Percentiles rank a stretch among this genome's conserved stretches.
Conservation (phyloP, 2,329 filamentous ascomycete genomes). For the Fusarium anthophilum region DNA sequence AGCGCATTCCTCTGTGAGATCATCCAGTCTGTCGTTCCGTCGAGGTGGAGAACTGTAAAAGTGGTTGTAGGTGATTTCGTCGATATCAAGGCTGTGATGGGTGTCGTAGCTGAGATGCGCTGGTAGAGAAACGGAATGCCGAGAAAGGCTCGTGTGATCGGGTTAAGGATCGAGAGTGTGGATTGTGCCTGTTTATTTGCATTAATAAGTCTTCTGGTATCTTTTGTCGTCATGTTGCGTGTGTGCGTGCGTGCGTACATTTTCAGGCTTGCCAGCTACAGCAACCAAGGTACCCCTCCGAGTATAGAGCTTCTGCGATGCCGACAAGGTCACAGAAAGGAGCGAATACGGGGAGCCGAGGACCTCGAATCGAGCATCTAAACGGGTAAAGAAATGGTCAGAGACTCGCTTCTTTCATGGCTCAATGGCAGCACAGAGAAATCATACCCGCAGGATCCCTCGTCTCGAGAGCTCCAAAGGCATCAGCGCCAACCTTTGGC, state of each 20-base stretch:
- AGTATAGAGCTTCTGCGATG: conserved; percentile 93
- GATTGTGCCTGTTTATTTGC: conserved; percentile 74
- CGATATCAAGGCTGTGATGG: conserved; percentile 87
- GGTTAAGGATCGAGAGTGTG: conserved; percentile 86
- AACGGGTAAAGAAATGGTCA: conserved; percentile 15
- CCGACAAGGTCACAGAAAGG: conserved; percentile 90
- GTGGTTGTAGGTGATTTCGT: conserved; percentile 88
- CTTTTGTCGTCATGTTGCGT: conserved; percentile 2
- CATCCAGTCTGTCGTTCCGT: conserved; percentile 96
- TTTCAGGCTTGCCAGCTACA: conserved; percentile 88
- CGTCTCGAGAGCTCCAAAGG: conserved; percentile 61
- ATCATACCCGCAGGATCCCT: conserved; percentile 62
- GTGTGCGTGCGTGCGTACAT: conserved; percentile 74
- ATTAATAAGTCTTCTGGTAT: not conserved
- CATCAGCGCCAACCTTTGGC: conserved; percentile 61
- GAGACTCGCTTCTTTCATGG: not conserved
- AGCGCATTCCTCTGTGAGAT: conserved; percentile 86
- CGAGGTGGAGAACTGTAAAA: conserved; percentile 86
- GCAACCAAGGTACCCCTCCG: conserved; percentile 90
- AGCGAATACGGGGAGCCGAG: conserved; percentile 92
- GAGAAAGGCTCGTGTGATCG: conserved; percentile 79
- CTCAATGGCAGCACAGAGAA: not conserved
- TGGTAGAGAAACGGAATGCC: conserved; percentile 97
- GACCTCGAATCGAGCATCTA: conserved; percentile 95
- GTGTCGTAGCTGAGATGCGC: conserved; percentile 84